Percentiles rank a stretch among this genome's conserved stretches.
Evolutionary conservation across 2,329 filamentous ascomycete genomes (phyloP).

Genomic region (Neonectria hederae): DNA sequence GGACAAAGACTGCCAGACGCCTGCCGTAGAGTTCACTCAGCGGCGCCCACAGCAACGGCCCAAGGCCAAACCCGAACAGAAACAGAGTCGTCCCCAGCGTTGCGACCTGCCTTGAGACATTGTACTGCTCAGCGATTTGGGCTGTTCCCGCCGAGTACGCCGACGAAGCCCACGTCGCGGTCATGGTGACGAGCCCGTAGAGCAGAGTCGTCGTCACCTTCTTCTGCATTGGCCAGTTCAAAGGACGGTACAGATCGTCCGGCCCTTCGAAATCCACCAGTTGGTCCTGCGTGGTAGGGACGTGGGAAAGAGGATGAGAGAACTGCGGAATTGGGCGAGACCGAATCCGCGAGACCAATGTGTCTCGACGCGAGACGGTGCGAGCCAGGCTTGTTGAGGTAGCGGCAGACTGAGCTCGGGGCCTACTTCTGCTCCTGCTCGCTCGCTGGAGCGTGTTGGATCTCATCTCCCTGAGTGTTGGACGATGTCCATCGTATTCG

Average conservation of each 20-base stretch:
- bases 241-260: slow-evolving; percentile 74
- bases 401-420: not conserved
- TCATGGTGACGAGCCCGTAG: slow-evolving; percentile 55
- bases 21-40: slow-evolving; percentile 69
- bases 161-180: slow-evolving; percentile 60
- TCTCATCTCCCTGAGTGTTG: not conserved
- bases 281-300: slow-evolving; percentile 54
- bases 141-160: slow-evolving; percentile 66
- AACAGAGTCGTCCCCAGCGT: slow-evolving; percentile 55
- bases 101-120: slow-evolving; percentile 54
- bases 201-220: slow-evolving; percentile 72
- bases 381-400: not conserved
- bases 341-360: slow-evolving; percentile 54
- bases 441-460: not conserved
- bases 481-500: not conserved
- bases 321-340: slow-evolving; percentile 55
- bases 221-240: slow-evolving; percentile 77
- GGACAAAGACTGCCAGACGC: slow-evolving; percentile 62
- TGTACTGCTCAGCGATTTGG: slow-evolving; percentile 60
- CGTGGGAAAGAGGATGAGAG: slow-evolving; percentile 54
- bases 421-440: not conserved
- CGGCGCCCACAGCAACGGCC: slow-evolving; percentile 71
- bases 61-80: slow-evolving; percentile 61
- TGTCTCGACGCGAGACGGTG: slow-evolving; percentile 38
- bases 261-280: slow-evolving; percentile 79